Conservation (phyloP, 257 asterid species). For the Solanum chilense region DNA sequence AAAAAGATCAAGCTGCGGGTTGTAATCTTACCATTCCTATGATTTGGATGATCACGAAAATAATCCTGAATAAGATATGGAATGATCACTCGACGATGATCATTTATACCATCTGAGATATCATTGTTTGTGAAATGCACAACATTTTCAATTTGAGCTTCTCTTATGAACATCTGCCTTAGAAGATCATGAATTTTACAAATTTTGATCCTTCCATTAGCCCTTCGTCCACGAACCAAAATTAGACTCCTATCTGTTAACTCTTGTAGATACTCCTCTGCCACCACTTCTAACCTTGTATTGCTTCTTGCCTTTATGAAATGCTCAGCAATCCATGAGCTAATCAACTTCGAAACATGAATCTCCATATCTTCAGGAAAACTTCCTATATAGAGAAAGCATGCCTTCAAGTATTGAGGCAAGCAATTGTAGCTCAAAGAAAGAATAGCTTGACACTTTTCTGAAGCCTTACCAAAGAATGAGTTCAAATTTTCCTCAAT, state of each 20-base stretch:
- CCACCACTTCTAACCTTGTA: background rate
- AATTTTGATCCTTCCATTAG: background rate
- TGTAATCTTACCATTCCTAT: background rate
- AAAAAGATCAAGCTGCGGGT: background rate
- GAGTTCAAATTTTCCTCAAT: background rate
- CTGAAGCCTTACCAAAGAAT: background rate
- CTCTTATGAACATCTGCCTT: background rate
- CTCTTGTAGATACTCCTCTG: background rate
- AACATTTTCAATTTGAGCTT: background rate
- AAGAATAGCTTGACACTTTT: background rate
- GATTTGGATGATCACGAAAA: background rate
- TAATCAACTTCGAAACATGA: background rate
- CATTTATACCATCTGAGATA: background rate
- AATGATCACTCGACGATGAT: background rate
- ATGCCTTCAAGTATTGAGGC: background rate
- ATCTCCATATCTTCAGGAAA: background rate
- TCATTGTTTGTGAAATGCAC: background rate
- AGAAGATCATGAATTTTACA: conserved; percentile 8
- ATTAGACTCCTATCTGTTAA: background rate
- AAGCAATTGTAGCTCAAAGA: conserved; percentile 5
- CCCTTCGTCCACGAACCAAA: background rate
- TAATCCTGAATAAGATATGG: background rate
- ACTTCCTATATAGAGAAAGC: conserved; percentile 5
- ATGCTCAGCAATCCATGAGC: conserved; percentile 3
- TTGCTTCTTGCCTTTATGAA: background rate